These are phyloP conservation scores for Leccinum fuscescens DNA, from an alignment of 1,284 basidiomycete species.

Conservation along the genomic window DNA sequence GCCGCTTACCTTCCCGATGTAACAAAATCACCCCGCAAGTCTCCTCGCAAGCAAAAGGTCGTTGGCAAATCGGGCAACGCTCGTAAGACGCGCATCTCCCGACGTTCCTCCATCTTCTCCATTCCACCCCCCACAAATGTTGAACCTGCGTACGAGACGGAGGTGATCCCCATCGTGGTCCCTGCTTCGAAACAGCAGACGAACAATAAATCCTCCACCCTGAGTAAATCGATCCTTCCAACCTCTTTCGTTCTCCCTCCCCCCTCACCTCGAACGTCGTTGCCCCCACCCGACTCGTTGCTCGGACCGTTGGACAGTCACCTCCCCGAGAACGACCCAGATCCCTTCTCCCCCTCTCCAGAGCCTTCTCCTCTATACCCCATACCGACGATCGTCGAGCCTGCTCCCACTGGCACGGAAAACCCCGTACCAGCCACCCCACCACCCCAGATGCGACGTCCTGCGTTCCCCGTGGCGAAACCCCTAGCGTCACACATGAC, in stretches of 20 bases:
- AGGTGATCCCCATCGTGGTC: conserved; percentile 48
- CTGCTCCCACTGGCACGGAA: conserved; percentile 1
- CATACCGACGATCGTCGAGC: conserved; percentile 22
- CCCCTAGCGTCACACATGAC: conserved; percentile 64
- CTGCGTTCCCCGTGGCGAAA: conserved; percentile 62
- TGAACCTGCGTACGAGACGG: conserved; percentile 63
- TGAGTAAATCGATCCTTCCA: conserved; percentile 45
- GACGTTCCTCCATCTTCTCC: conserved; percentile 41
- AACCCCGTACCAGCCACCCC: not conserved
- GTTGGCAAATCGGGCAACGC: conserved; percentile 42
- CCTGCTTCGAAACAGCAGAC: conserved; percentile 30
- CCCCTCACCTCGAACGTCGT: conserved; percentile 61
- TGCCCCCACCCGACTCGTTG: conserved; percentile 38
- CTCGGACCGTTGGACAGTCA: conserved; percentile 14
- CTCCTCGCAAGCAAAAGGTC: conserved; percentile 36
- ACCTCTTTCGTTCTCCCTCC: conserved; percentile 71
- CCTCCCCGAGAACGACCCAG: conserved; percentile 8
- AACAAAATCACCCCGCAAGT: conserved; percentile 41
- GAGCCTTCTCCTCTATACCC: not conserved
- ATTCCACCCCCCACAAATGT: conserved; percentile 37
- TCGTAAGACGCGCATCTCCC: conserved; percentile 45
- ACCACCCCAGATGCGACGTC: conserved; percentile 14
- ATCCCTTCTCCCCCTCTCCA: not conserved
- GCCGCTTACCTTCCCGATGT: conserved; percentile 23
- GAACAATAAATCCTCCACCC: conserved; percentile 15